Base-by-base conservation (phyloP, 2,329 filamentous ascomycete species). In the Fusarium foetens region DNA sequence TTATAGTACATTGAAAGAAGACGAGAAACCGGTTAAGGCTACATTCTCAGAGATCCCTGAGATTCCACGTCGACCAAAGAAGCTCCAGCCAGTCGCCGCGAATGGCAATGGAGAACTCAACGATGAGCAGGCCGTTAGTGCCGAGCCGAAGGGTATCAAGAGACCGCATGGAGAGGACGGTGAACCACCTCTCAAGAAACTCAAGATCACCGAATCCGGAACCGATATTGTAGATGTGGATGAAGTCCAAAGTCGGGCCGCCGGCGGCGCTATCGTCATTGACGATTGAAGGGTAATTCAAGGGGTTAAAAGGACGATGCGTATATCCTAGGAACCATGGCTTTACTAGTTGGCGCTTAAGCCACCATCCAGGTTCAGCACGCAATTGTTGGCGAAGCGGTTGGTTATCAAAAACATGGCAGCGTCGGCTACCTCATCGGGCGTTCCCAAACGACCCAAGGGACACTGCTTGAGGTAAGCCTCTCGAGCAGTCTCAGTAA, bases 311-410 rank as follows among this genome's bases (percentile, higher is more conserved):
- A 33, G 69, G 38, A 52, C 51, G 49, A 42, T 59, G 58, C 65
- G 31, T 53, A 61, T 57, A 69, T 68, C 42, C 42, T 55, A 55
- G 51, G 55, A 58, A 58, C 33, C 39, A 66, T 63, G 29, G 58
- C 31, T 58, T 63, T 33, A 63, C 86, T 79, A 93, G 75, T 81
- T 81, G 55, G 92, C 93, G 80, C 92, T 94, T 73, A 97, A 80
- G 3, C 94, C 94, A 21, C 94, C 94, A 81, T 97, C 94, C 33
- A 97, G 85, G 80, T 95, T 96, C 57, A 97, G 85, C 55, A 95
- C 87, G 80, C 93, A 96, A 73, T 97, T 97, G 80, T 95, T 95
- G 62, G 94, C 93, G 81, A 95, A 97, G 70, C 88, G 84, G 80
- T 96, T 97, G 51, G 87, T 86, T 35, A 89, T 92, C 21, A 97